phyloP scores from a whole-genome alignment of 352 stramenopile genomes.

The Phytophthora ohioensis region DNA sequence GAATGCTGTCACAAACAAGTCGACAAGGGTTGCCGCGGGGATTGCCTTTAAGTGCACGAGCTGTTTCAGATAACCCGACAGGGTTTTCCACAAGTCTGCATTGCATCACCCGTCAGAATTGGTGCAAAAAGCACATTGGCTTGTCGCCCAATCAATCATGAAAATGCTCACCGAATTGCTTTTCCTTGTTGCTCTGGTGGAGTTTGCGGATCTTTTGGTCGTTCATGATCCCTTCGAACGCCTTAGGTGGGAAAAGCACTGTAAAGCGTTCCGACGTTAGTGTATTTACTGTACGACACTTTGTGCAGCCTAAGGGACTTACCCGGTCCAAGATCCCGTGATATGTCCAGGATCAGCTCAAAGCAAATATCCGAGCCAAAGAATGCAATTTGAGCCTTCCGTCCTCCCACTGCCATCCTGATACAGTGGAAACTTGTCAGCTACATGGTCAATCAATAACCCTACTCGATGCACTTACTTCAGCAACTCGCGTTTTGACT shows the following conservation, averaged over 20 bases:
- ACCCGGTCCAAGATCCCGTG: slow-evolving; percentile 67
- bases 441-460: neutral
- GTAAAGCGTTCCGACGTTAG: neutral
- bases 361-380: slow-evolving; percentile 84
- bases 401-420: slow-evolving; percentile 74
- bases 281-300: neutral
- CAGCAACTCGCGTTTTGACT: slow-evolving; percentile 78
- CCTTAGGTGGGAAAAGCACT: slow-evolving; percentile 75
- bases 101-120: slow-evolving; percentile 2
- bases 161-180: slow-evolving; percentile 55
- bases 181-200: slow-evolving; percentile 76
- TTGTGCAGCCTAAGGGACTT: neutral
- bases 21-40: slow-evolving; percentile 39
- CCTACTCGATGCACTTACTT: slow-evolving; percentile 41
- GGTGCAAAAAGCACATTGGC: neutral
- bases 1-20: slow-evolving; percentile 64
- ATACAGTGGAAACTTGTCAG: slow-evolving; percentile 11
- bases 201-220: slow-evolving; percentile 82
- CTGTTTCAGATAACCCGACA: slow-evolving; percentile 68
- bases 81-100: slow-evolving; percentile 76
- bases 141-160: too few species aligned
- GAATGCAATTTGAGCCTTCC: slow-evolving; percentile 80
- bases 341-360: slow-evolving; percentile 73
- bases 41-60: slow-evolving; percentile 59
- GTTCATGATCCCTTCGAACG: slow-evolving; percentile 87